Conservation (phyloP, 2,329 filamentous ascomycete species). For the Pseudogymnoascus sp. region DNA sequence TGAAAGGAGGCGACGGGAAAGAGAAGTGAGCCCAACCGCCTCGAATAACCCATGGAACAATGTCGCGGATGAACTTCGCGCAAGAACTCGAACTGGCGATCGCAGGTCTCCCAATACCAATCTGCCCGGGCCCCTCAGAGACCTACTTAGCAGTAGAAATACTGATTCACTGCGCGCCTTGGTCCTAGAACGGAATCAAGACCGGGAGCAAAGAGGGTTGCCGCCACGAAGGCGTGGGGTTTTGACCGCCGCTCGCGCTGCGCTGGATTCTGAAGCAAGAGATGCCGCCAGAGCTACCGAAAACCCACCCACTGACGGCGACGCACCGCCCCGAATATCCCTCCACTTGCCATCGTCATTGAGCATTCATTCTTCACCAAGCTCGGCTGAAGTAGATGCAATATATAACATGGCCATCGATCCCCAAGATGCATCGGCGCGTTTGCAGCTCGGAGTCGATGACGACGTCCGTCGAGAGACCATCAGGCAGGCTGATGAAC, state of each 20-base stretch:
- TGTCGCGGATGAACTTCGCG: slow-evolving; percentile 16
- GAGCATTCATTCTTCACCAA: slow-evolving; percentile 25
- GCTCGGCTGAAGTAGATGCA: slow-evolving; percentile 35
- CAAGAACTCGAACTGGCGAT: slow-evolving; percentile 16
- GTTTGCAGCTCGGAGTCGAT: slow-evolving; percentile 23
- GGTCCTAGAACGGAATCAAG: slow-evolving; percentile 29
- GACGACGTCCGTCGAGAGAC: slow-evolving; percentile 28
- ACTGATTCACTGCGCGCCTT: slow-evolving; percentile 27
- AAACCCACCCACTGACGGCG: slow-evolving; percentile 11
- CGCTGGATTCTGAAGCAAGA: slow-evolving; percentile 18
- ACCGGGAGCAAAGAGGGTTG: slow-evolving; percentile 24
- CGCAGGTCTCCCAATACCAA: slow-evolving; percentile 21
- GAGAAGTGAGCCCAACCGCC: slow-evolving; percentile 21
- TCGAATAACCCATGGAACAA: not conserved
- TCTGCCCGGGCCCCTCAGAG: slow-evolving; percentile 25
- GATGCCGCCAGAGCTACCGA: slow-evolving; percentile 17
- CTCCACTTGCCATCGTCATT: slow-evolving; percentile 22
- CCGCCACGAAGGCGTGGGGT: slow-evolving; percentile 23
- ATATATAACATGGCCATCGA: slow-evolving; percentile 32
- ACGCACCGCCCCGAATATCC: not conserved
- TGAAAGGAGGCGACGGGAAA: slow-evolving; percentile 38
- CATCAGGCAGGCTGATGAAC: slow-evolving; percentile 8
- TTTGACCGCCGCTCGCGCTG: slow-evolving; percentile 16
- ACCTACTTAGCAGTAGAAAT: slow-evolving; percentile 26
- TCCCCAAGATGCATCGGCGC: slow-evolving; percentile 21